These are phyloP conservation scores for Penicillium antarcticum DNA, from an alignment of 495 filamentous ascomycete genomes.

Conservation along the genomic window DNA sequence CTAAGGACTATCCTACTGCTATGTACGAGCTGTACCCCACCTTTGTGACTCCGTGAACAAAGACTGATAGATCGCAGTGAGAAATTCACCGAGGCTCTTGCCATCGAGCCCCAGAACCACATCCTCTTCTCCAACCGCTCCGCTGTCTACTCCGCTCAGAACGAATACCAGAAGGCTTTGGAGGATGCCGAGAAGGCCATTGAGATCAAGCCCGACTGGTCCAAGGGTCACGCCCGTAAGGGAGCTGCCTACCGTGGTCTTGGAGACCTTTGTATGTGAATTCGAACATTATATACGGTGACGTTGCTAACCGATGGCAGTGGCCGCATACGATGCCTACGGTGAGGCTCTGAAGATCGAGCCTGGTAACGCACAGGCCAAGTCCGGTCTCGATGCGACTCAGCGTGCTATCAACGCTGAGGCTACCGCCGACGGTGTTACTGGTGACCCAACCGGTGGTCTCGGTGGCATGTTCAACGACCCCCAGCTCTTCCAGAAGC, in stretches of 20 bases:
- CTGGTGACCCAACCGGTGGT: conserved; percentile 66
- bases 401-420: conserved; percentile 85
- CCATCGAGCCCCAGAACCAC: conserved; percentile 83
- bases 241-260: conserved; percentile 84
- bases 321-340: conserved; percentile 83
- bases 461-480: conserved; percentile 91
- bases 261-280: conserved; percentile 68
- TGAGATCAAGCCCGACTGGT: conserved; percentile 95
- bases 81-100: conserved; percentile 92
- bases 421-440: conserved; percentile 61
- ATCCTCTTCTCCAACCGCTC: conserved; percentile 98
- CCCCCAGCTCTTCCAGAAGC: conserved; percentile 82
- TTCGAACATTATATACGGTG: not conserved
- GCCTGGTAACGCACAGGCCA: conserved; percentile 86
- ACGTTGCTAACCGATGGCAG: conserved; percentile 24
- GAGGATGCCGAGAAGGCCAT: conserved; percentile 90
- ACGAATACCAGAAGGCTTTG: conserved; percentile 78
- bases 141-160: conserved; percentile 89
- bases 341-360: conserved; percentile 89
- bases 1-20: conserved; percentile 92
- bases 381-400: conserved; percentile 78
- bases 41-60: conserved; percentile 12
- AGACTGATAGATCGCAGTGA: conserved; percentile 52
- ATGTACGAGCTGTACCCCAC: conserved; percentile 63
- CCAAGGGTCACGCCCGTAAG: conserved; percentile 91